These are phyloP conservation scores for Ascomycota sp. DNA, from an alignment of 2,329 filamentous ascomycete species.

Conservation along the genomic window DNA sequence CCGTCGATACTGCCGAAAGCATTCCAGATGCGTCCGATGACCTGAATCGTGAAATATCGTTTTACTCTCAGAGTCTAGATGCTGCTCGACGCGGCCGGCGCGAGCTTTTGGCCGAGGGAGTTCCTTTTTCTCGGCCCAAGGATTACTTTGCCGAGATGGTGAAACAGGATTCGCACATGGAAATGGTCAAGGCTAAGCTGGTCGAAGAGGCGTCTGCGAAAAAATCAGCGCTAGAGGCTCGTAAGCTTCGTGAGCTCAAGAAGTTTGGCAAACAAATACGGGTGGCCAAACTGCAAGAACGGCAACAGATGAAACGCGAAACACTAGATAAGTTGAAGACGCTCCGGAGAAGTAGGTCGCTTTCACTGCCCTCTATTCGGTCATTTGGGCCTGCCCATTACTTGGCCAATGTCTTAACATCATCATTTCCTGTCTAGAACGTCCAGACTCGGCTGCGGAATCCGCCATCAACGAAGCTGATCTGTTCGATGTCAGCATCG, in stretches of 20 bases:
- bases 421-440: conserved; percentile 35
- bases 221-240: conserved; percentile 77
- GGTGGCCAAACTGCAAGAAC: conserved; percentile 83
- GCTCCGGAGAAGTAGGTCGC: conserved; percentile 71
- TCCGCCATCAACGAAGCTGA: conserved; percentile 56
- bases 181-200: conserved; percentile 80
- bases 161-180: conserved; percentile 96
- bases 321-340: conserved; percentile 88
- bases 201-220: conserved; percentile 78
- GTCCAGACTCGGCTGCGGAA: conserved; percentile 43
- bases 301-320: conserved; percentile 75
- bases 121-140: conserved; percentile 66
- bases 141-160: conserved; percentile 99
- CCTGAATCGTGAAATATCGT: conserved; percentile 72
- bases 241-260: conserved; percentile 83
- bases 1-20: conserved; percentile 36
- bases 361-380: background rate
- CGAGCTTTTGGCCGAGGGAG: conserved; percentile 58
- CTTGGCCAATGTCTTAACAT: background rate
- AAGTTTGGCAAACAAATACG: conserved; percentile 99
- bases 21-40: conserved; percentile 80
- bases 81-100: conserved; percentile 51
- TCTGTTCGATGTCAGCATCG: conserved; percentile 76
- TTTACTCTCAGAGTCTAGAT: conserved; percentile 73
- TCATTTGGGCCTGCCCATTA: background rate